These are phyloP conservation scores for Cordyceps farinosa DNA, from an alignment of 2,329 filamentous ascomycete genomes.

Conservation along the genomic window DNA sequence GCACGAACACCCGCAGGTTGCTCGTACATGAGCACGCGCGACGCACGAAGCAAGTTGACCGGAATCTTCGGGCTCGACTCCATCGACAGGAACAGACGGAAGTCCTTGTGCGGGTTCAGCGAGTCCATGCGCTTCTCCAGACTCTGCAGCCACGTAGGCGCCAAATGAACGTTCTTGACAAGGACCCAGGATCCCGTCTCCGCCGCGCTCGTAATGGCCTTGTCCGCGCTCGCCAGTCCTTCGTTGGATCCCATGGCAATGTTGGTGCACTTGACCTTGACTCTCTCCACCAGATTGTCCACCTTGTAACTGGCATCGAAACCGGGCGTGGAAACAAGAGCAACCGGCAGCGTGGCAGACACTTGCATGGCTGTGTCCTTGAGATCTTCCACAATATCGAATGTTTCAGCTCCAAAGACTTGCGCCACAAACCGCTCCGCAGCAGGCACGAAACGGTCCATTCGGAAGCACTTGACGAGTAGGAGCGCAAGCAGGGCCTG, in stretches of 20 bases:
- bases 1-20: slow-evolving; percentile 94
- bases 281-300: slow-evolving; percentile 84
- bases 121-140: slow-evolving; percentile 95
- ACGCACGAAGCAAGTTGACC: slow-evolving; percentile 89
- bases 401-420: slow-evolving; percentile 79
- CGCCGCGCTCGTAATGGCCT: slow-evolving; percentile 88
- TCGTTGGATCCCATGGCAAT: slow-evolving; percentile 99
- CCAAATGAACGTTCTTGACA: slow-evolving; percentile 97
- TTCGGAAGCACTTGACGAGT: slow-evolving; percentile 88
- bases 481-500: slow-evolving; percentile 79
- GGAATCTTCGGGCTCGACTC: slow-evolving; percentile 96
- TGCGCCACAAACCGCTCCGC: slow-evolving; percentile 85
- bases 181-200: slow-evolving; percentile 93
- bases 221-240: slow-evolving; percentile 86
- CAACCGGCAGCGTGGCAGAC: slow-evolving; percentile 77
- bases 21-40: slow-evolving; percentile 94
- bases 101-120: slow-evolving; percentile 88
- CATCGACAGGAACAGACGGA: slow-evolving; percentile 96
- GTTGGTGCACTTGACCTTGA: slow-evolving; percentile 80
- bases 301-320: slow-evolving; percentile 99
- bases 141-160: slow-evolving; percentile 93
- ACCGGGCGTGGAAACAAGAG: slow-evolving; percentile 88
- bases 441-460: slow-evolving; percentile 90
- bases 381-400: slow-evolving; percentile 82
- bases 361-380: slow-evolving; percentile 82